These are phyloP conservation scores for Xylaria cubensis DNA, from an alignment of 495 filamentous ascomycete species.

Conservation along the genomic window DNA sequence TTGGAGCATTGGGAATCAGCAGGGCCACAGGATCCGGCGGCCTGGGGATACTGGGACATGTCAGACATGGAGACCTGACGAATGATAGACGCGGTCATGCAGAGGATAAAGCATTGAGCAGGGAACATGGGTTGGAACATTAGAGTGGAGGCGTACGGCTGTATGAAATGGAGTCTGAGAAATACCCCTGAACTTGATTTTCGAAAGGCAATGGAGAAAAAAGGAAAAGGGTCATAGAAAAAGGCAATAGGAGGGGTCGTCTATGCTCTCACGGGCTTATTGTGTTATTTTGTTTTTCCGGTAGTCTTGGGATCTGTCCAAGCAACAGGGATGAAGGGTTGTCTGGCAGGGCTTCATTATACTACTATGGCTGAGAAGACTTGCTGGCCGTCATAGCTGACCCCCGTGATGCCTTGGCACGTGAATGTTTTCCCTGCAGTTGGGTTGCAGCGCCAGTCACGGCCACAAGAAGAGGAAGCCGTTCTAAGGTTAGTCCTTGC, in stretches of 20 bases:
- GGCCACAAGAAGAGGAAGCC: neutral
- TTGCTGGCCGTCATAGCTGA: constrained; percentile 4
- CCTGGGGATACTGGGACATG: constrained; percentile 18
- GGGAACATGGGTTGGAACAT: constrained; percentile 34
- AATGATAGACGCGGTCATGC: constrained; percentile 31
- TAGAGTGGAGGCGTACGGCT: constrained; percentile 39
- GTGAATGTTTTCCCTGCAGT: neutral
- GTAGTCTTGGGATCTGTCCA: neutral
- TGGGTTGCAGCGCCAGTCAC: constrained; percentile 12
- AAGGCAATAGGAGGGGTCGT: constrained; percentile 29
- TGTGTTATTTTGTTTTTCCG: constrained; percentile 15
- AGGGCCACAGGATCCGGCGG: constrained; percentile 21
- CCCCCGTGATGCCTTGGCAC: constrained; percentile 15
- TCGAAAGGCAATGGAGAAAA: constrained; percentile 30
- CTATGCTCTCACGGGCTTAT: constrained; percentile 24
- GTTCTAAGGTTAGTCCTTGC: neutral
- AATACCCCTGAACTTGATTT: constrained; percentile 39
- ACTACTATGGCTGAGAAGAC: neutral
- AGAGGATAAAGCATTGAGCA: constrained; percentile 28
- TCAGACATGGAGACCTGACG: constrained; percentile 29
- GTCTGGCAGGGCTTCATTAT: constrained; percentile 4
- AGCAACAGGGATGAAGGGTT: constrained; percentile 14
- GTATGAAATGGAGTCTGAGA: constrained; percentile 41
- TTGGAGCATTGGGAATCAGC: constrained; percentile 29
- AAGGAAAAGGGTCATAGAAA: constrained; percentile 39